A percentile compares a stretch with the other conserved stretches of the same genome.
These are phyloP conservation scores for Paracorniculantispora psalliotae DNA, from an alignment of 2,329 filamentous ascomycete species.

Conservation along the genomic window DNA sequence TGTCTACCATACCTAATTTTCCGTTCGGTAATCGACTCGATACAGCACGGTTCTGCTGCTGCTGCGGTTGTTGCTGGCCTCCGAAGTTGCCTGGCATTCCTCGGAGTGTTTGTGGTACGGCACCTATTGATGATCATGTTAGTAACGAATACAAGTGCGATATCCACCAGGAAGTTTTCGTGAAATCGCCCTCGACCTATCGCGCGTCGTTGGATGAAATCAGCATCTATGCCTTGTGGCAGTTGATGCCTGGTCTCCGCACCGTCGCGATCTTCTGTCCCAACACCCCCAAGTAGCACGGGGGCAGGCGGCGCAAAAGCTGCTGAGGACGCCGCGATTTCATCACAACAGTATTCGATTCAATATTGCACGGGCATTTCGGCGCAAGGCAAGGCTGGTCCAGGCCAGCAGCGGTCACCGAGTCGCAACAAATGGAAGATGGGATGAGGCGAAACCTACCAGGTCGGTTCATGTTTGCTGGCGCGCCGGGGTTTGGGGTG, in stretches of 20 bases:
- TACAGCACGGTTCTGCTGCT: constrained; percentile 41
- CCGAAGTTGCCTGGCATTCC: constrained; percentile 58
- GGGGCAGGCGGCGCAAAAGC: background rate
- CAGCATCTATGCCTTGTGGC: background rate
- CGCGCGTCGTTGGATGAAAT: background rate
- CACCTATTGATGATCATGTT: constrained; percentile 36
- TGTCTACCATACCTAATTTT: constrained; percentile 51
- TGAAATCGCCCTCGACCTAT: background rate
- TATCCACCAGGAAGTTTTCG: background rate
- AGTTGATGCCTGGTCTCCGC: background rate
- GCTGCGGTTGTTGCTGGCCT: constrained; percentile 43
- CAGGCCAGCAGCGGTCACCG: background rate
- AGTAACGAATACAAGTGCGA: background rate
- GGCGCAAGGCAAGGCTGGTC: background rate
- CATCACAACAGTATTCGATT: background rate
- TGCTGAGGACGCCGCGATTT: background rate
- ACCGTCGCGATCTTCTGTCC: background rate
- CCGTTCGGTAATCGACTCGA: constrained; percentile 59
- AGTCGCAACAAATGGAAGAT: background rate
- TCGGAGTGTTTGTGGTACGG: constrained; percentile 57
- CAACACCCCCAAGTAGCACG: background rate
- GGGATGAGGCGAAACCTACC: constrained; percentile 40
- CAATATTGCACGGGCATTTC: background rate
- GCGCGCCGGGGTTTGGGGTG: background rate
- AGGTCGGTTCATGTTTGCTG: constrained; percentile 50